Base-by-base conservation (phyloP, 2,329 filamentous ascomycete genomes). In the Purpureocillium takamizusanense region DNA sequence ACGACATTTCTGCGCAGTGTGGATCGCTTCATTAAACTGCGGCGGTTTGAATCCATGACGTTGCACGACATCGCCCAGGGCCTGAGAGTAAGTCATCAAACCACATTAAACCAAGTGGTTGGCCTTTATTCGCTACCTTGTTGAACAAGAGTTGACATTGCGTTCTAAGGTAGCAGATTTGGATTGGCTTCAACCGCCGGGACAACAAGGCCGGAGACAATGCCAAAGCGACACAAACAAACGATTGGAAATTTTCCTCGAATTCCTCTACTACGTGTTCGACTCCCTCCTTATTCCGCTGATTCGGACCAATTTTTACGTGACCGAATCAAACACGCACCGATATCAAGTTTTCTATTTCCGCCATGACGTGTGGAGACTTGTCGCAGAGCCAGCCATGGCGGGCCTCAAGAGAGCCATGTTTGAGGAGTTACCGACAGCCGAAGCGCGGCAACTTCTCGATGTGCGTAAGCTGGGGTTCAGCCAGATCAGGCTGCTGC, bases 181-280 rank as follows among this genome's bases (percentile, higher is more conserved):
- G 42, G 57, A 67, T 10, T 98, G 92, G 92, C 75, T 95, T 37
- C 67, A 67, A 15, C 72, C 76, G 27, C 72, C 73, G 1, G 60
- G 59, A 11, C 54, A 70, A 1, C 49, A 56, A 12, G 58, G 55
- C 3, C 52, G 57, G 9, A 89, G 81, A 39, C 66, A 83, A 36
- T 83, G 83, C 42, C 67, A 70, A 42, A 80, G 82, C 0, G 90
- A 97, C 53, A 67, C 75, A 23, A 62, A 65, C 7, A 97, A 95
- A 59, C 80, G 89, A 10, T 67, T 65, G 18, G 85, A 95, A 52
- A 70, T 97, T 0, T 76, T 95, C 35, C 63, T 79, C 38, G 92
- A 98, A 56, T 80, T 97, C 41, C 52, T 97, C 7, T 97, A 95
- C 62, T 98, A 89, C 56, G 48, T 94, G 4, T 92, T 98, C 51